phyloP scores from a whole-genome alignment of 495 filamentous ascomycete species.

The Aspergillus panamensis region DNA sequence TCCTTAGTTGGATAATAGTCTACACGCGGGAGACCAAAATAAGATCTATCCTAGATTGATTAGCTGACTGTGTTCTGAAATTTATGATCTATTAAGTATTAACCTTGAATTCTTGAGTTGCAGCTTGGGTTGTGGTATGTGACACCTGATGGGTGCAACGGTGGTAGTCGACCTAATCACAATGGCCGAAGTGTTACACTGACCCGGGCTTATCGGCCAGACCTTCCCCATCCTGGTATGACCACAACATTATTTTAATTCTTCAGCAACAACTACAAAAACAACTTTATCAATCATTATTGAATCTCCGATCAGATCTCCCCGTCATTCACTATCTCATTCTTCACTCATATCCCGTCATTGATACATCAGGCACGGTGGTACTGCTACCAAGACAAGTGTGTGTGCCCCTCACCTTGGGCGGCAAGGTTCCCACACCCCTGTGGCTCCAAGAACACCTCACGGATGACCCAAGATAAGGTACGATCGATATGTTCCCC shows the following conservation, averaged over 20 bases:
- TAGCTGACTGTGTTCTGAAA: background rate
- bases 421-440: background rate
- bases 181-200: conserved; percentile 36
- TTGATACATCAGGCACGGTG: too few species aligned
- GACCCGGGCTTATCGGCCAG: background rate
- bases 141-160: conserved; percentile 42
- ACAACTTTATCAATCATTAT: background rate
- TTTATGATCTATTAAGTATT: background rate
- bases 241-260: background rate
- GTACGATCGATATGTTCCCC: background rate
- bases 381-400: too few species aligned
- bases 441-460: background rate
- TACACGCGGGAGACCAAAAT: background rate
- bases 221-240: background rate
- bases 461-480: background rate
- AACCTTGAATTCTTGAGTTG: conserved; percentile 3
- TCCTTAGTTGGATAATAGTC: background rate
- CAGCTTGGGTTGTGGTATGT: conserved; percentile 26
- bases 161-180: conserved; percentile 38
- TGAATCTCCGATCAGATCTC: background rate
- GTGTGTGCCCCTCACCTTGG: background rate
- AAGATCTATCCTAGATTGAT: background rate
- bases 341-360: background rate
- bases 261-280: background rate
- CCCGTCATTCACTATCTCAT: background rate